Conservation (phyloP, 148 eudicot genomes). For the Beta vulgaris region DNA sequence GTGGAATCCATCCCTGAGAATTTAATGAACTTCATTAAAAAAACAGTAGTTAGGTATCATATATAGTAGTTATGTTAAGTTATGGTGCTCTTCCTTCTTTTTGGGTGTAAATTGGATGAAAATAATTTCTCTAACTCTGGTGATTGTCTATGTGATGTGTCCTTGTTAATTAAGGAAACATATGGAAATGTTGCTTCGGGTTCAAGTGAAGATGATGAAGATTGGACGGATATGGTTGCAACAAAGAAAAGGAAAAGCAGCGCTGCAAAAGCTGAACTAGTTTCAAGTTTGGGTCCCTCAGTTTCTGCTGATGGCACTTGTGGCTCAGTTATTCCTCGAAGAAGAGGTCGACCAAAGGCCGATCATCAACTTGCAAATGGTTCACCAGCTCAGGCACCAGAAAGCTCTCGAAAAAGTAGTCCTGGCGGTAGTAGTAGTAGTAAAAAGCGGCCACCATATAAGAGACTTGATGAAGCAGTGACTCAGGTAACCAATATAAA, state of each 20-base stretch:
- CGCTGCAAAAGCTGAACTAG: conserved; percentile 24
- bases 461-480: conserved; percentile 56
- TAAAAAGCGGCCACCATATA: conserved; percentile 33
- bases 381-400: conserved; percentile 25
- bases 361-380: conserved; percentile 32
- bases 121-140: not conserved
- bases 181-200: conserved; percentile 62
- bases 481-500: no score
- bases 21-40: not conserved
- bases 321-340: conserved; percentile 27
- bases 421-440: conserved; percentile 43
- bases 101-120: not conserved
- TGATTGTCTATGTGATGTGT: conserved; percentile 9
- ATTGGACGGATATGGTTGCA: conserved; percentile 45
- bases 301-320: conserved; percentile 22
- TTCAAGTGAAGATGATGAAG: conserved; percentile 86
- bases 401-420: conserved; percentile 32
- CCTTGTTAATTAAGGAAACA: conserved; percentile 54
- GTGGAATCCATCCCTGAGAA: not conserved
- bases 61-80: not conserved
- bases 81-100: not conserved
- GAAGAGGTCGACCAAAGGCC: conserved; percentile 33
- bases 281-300: conserved; percentile 21
- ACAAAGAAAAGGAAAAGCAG: conserved; percentile 37
- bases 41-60: not conserved